These are phyloP conservation scores for Pichia manshurica DNA, from an alignment of 805 yeast species.

Conservation along the genomic window DNA sequence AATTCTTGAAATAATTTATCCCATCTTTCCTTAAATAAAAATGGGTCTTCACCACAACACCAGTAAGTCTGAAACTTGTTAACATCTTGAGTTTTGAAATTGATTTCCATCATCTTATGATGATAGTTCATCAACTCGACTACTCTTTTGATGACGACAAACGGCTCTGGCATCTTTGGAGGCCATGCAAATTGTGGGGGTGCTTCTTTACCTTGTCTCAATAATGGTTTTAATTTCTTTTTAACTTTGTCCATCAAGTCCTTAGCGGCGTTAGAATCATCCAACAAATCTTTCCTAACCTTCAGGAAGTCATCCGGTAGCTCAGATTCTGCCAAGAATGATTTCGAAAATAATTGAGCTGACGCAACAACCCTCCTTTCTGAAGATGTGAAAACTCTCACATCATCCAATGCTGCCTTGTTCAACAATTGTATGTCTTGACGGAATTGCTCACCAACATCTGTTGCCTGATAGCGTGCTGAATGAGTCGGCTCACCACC, in stretches of 20 bases:
- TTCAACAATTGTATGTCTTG: constrained; percentile 86
- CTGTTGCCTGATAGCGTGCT: constrained; percentile 89
- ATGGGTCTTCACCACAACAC: constrained; percentile 97
- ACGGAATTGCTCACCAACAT: constrained; percentile 91
- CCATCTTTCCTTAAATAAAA: constrained; percentile 91
- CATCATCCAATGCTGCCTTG: constrained; percentile 76
- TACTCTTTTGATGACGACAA: constrained; percentile 85
- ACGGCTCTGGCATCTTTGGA: constrained; percentile 95
- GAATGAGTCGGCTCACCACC: constrained; percentile 99
- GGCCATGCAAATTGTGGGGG: constrained; percentile 99
- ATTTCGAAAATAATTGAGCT: constrained; percentile 79
- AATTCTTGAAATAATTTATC: constrained; percentile 92
- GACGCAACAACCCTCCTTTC: constrained; percentile 93
- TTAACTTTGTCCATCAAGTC: constrained; percentile 97
- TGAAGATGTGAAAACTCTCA: constrained; percentile 82
- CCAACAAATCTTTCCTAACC: constrained; percentile 84
- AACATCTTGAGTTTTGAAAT: constrained; percentile 64
- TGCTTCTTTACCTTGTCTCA: constrained; percentile 93
- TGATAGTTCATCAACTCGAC: constrained; percentile 95
- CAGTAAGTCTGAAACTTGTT: constrained; percentile 67
- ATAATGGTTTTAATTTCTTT: constrained; percentile 87
- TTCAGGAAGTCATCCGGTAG: constrained; percentile 73
- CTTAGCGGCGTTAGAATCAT: constrained; percentile 97
- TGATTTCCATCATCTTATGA: constrained; percentile 73
- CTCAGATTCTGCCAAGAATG: constrained; percentile 63